Conservation (phyloP, 805 yeast species). For the Maudiozyma bulderi region DNA sequence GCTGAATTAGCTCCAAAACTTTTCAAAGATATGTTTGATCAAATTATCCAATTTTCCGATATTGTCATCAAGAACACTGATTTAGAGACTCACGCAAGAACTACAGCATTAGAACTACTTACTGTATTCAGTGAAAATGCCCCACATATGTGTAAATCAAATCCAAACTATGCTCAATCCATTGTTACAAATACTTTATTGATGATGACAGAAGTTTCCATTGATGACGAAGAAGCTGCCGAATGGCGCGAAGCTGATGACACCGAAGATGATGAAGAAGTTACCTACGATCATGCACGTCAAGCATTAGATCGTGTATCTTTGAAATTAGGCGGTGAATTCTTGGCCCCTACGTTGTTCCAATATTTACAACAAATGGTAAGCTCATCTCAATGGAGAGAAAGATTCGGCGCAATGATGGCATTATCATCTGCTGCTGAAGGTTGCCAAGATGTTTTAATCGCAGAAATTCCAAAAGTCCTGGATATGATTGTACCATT, state of each 20-base stretch:
- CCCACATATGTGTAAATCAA: conserved; percentile 87
- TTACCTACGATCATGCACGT: conserved; percentile 83
- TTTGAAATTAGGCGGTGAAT: conserved; percentile 71
- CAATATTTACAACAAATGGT: conserved; percentile 80
- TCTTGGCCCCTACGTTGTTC: conserved; percentile 78
- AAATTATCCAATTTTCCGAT: conserved; percentile 80
- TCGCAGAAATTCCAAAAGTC: conserved; percentile 69
- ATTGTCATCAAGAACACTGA: conserved; percentile 74
- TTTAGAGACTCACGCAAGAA: conserved; percentile 67
- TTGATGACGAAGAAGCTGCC: conserved; percentile 76
- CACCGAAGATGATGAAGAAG: conserved; percentile 74
- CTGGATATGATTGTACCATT: conserved; percentile 79
- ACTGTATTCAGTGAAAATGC: conserved; percentile 89
- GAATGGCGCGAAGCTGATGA: conserved; percentile 83
- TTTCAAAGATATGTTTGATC: conserved; percentile 83
- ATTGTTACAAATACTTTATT: conserved; percentile 66
- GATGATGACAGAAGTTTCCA: conserved; percentile 87
- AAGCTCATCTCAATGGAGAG: conserved; percentile 73
- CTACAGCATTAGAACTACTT: conserved; percentile 79
- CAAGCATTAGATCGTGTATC: conserved; percentile 90
- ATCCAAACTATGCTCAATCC: conserved; percentile 58
- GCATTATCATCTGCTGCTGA: conserved; percentile 95
- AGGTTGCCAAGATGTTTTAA: conserved; percentile 86
- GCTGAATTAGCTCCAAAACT: conserved; percentile 91
- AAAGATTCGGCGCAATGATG: conserved; percentile 94